Percentiles rank a stretch among this genome's conserved stretches.
Conservation (phyloP, 495 filamentous ascomycete species). For the Echria macrotheca region DNA sequence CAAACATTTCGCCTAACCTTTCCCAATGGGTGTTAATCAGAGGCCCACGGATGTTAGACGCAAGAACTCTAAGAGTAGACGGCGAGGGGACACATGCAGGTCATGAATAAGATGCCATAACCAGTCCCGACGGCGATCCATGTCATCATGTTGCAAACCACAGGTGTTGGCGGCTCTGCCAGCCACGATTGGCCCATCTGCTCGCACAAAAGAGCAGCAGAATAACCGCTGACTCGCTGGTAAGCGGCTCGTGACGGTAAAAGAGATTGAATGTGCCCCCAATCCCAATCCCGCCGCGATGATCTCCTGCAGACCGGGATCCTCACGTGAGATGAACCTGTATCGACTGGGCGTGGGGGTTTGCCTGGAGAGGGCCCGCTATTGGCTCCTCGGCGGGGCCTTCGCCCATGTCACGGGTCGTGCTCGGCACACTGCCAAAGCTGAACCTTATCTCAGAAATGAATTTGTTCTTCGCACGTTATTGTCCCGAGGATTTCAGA, state of each 20-base stretch:
- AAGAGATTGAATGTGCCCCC: not conserved
- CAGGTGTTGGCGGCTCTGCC: too few relatives aligned
- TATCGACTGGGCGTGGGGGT: constrained; percentile 7
- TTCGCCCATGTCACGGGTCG: not conserved
- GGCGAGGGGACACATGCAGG: not conserved
- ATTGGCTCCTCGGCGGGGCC: not conserved
- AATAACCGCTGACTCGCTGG: too few relatives aligned
- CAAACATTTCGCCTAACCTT: not conserved
- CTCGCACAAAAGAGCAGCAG: not conserved
- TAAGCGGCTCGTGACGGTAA: constrained; percentile 5
- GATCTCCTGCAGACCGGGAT: constrained; percentile 8
- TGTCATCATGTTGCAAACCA: too few relatives aligned
- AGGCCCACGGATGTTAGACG: too few relatives aligned
- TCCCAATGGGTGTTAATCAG: not conserved
- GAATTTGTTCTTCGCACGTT: too few relatives aligned
- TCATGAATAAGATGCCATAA: not conserved
- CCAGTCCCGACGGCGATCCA: not conserved
- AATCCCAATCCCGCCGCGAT: not conserved
- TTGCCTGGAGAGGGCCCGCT: not conserved
- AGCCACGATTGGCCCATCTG: not conserved
- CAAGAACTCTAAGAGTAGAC: not conserved
- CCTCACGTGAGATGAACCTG: constrained; percentile 11
- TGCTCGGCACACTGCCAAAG: not conserved
- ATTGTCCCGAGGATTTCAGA: too few relatives aligned
- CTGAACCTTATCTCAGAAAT: constrained; percentile 2